phyloP scores from a whole-genome alignment of 1,284 basidiomycete species.

The Stygiomarasmius scandens region DNA sequence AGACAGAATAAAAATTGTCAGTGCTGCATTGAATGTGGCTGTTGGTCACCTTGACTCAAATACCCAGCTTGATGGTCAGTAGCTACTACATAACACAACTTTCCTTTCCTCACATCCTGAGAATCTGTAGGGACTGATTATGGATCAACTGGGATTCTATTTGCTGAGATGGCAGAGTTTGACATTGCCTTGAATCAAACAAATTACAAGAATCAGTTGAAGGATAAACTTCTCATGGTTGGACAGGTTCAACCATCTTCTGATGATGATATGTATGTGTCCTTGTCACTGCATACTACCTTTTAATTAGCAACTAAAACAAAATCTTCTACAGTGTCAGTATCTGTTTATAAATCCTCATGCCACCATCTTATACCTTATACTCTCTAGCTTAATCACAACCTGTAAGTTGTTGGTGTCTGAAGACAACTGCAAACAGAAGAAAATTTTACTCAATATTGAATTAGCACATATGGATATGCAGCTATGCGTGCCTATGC shows the following conservation, averaged over 20 bases:
- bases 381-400: not conserved
- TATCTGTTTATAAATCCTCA: too few species aligned
- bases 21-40: too few species aligned
- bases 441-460: too few species aligned
- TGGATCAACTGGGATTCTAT: conserved; percentile 2
- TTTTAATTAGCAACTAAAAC: too few species aligned
- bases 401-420: conserved; percentile 1
- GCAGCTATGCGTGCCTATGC: conserved; percentile 8
- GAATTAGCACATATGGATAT: conserved; percentile 7
- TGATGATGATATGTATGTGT: conserved; percentile 1
- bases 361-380: too few species aligned
- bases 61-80: too few species aligned
- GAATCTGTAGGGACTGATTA: not conserved
- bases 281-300: not conserved
- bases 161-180: conserved; percentile 10
- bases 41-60: too few species aligned
- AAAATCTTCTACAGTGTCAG: conserved; percentile 1
- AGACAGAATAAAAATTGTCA: too few species aligned
- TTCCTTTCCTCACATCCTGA: too few species aligned
- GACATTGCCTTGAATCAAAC: conserved; percentile 5
- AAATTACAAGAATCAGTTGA: conserved; percentile 3
- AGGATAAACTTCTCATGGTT: not conserved
- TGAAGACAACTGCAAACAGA: not conserved
- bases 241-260: not conserved
- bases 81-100: too few species aligned